Evolutionary conservation across 371 early-diverging fungal species (phyloP).

Genomic region (Rhizopus microsporus): DNA sequence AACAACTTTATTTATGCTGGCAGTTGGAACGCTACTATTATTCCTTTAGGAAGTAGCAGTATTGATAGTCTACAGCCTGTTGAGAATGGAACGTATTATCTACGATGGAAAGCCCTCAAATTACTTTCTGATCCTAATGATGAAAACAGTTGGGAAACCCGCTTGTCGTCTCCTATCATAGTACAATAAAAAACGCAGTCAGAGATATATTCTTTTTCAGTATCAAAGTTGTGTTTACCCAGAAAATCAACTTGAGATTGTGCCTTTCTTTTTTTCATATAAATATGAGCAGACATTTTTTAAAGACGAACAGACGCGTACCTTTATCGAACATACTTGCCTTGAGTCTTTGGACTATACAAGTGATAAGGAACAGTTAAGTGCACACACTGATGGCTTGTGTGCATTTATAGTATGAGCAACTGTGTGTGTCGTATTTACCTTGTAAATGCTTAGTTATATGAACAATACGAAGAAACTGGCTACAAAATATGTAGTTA

Average conservation of each 20-base stretch:
- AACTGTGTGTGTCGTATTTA: too few relatives aligned
- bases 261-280: neutral
- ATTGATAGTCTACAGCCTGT: slow-evolving; percentile 4
- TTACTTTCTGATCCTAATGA: slow-evolving; percentile 20
- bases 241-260: too few relatives aligned
- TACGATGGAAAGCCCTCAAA: slow-evolving; percentile 22
- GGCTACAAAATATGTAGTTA: too few relatives aligned
- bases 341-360: neutral
- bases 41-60: slow-evolving; percentile 11
- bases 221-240: too few relatives aligned
- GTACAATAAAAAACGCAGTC: neutral
- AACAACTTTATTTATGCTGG: slow-evolving; percentile 11
- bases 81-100: slow-evolving; percentile 16
- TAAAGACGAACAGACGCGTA: neutral
- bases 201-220: too few relatives aligned
- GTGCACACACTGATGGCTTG: too few relatives aligned
- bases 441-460: too few relatives aligned
- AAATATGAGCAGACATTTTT: neutral
- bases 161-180: slow-evolving; percentile 17
- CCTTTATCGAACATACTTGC: neutral
- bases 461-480: too few relatives aligned
- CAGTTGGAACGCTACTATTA: slow-evolving; percentile 24
- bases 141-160: slow-evolving; percentile 18
- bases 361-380: too few relatives aligned
- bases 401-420: too few relatives aligned